phyloP scores from a whole-genome alignment of 2,329 filamentous ascomycete species.

The Diaporthe ampelina region DNA sequence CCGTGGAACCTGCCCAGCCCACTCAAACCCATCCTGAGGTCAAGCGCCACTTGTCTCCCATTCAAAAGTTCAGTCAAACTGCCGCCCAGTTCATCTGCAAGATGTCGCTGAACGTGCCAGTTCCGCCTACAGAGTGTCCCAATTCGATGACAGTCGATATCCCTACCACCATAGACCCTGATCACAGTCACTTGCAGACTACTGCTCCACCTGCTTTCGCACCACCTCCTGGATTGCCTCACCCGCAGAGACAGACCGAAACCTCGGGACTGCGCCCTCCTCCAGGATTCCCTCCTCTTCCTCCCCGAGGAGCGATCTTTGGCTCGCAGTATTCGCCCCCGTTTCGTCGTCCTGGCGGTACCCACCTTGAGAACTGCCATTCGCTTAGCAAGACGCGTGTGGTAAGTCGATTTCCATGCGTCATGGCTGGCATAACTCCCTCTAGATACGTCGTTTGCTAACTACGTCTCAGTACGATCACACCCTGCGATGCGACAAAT shows the following conservation, averaged over 20 bases:
- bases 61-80: background rate
- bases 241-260: background rate
- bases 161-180: background rate
- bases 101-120: constrained; percentile 14
- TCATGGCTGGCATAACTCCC: background rate
- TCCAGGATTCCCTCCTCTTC: constrained; percentile 9
- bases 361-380: constrained; percentile 36
- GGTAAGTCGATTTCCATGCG: constrained; percentile 17
- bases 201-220: background rate
- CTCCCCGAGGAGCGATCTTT: background rate
- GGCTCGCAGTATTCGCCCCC: background rate
- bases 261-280: background rate
- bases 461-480: constrained; percentile 75
- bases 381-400: constrained; percentile 39
- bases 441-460: constrained; percentile 54
- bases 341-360: background rate
- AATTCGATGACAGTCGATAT: background rate
- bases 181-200: background rate
- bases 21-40: background rate
- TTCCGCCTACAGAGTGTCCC: background rate
- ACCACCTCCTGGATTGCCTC: background rate
- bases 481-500: constrained; percentile 69
- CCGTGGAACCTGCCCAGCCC: background rate
- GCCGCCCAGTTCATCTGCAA: background rate
- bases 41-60: background rate